Percentiles rank a stretch among this genome's conserved stretches.
Conservation (phyloP, 176 grass and related monocot genomes). For the Puya raimondii region DNA sequence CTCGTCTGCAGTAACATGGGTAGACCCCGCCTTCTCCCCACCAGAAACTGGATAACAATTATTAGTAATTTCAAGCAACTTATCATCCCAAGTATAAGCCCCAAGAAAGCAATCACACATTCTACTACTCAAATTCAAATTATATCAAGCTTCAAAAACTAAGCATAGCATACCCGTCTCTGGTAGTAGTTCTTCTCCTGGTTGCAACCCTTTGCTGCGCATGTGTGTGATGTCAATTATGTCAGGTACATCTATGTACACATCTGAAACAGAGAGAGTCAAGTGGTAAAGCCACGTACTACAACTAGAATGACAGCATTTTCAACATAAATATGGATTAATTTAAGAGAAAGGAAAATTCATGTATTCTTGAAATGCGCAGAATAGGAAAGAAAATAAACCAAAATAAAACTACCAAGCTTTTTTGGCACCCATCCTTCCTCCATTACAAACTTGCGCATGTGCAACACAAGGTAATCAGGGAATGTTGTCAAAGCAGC, state of each 20-base stretch:
- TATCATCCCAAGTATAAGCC: not conserved
- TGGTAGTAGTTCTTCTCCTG: conserved; percentile 87
- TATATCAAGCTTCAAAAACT: conserved; percentile 1
- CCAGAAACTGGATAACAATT: conserved; percentile 34
- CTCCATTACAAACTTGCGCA: conserved; percentile 98
- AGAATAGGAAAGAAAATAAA: not conserved
- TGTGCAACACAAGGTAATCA: conserved; percentile 92
- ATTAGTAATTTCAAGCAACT: not conserved
- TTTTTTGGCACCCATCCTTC: conserved; percentile 98
- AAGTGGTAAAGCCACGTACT: conserved; percentile 6
- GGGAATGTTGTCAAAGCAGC: conserved; percentile 78
- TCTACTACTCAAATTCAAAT: not conserved
- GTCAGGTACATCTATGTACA: conserved; percentile 90
- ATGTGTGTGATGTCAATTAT: conserved; percentile 87
- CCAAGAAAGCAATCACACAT: not conserved
- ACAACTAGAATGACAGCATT: not conserved
- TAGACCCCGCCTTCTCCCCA: conserved; percentile 34
- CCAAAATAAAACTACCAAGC: conserved; percentile 43
- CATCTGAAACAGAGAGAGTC: conserved; percentile 49
- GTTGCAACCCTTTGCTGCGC: conserved; percentile 86
- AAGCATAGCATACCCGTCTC: conserved; percentile 49
- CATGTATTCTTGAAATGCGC: not conserved
- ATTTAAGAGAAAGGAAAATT: not conserved
- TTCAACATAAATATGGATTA: not conserved
- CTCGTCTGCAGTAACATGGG: conserved; percentile 46